A percentile compares a stretch with the other conserved stretches of the same genome.
phyloP scores from a whole-genome alignment of 1,284 basidiomycete genomes.

The Ceratobasidium sp. region DNA sequence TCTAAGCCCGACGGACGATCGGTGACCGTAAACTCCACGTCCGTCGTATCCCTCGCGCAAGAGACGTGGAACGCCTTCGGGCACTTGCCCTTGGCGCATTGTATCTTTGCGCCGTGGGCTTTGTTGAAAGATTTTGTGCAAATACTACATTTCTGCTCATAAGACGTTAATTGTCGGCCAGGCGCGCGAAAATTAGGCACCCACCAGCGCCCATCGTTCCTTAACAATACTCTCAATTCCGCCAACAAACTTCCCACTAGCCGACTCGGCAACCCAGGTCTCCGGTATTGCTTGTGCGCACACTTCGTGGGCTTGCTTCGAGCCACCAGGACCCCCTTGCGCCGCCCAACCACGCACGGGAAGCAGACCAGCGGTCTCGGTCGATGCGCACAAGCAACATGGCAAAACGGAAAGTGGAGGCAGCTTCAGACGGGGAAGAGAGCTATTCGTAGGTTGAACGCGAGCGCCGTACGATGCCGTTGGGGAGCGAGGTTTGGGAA shows the following conservation, averaged over 20 bases:
- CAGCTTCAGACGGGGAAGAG: conserved; percentile 37
- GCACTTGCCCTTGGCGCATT: conserved; percentile 94
- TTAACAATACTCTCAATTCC: conserved; percentile 87
- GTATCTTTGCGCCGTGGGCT: conserved; percentile 88
- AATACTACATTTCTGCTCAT: conserved; percentile 81
- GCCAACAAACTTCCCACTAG: conserved; percentile 71
- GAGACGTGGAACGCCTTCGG: conserved; percentile 93
- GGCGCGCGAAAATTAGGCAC: conserved; percentile 50
- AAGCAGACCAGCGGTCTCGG: conserved; percentile 66
- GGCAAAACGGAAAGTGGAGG: conserved; percentile 28
- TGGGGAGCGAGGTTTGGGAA: not conserved
- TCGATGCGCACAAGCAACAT: conserved; percentile 84
- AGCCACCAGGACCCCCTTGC: conserved; percentile 56
- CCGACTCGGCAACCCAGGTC: conserved; percentile 81
- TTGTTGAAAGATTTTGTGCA: conserved; percentile 77
- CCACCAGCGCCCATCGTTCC: conserved; percentile 89
- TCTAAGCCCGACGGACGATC: conserved; percentile 66
- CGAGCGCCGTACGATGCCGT: conserved; percentile 10
- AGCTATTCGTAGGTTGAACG: not conserved
- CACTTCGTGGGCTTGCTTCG: conserved; percentile 70
- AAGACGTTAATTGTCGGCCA: not conserved
- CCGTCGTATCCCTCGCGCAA: conserved; percentile 76
- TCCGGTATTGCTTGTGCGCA: conserved; percentile 86
- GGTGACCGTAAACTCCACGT: conserved; percentile 70
- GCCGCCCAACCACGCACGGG: conserved; percentile 75